Evolutionary conservation across 345 rosid genomes (phyloP).

Genomic region (Populus ilicifolia): DNA sequence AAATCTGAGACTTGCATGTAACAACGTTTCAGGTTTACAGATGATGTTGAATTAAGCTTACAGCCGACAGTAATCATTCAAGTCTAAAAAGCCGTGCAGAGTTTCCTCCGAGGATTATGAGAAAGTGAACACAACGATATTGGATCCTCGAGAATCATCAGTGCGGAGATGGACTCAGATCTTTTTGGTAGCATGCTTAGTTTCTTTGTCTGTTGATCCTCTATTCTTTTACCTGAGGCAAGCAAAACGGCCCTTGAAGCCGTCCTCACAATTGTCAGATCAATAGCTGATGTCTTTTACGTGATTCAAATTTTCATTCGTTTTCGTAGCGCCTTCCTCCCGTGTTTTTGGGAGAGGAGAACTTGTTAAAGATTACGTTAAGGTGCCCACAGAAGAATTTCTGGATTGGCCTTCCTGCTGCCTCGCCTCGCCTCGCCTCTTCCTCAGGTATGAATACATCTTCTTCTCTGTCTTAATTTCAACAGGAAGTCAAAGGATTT

Average conservation of each 20-base stretch:
- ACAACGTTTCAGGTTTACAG: conserved; percentile 44
- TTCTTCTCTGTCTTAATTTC: background rate
- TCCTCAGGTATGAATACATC: conserved; percentile 57
- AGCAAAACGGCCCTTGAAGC: conserved; percentile 37
- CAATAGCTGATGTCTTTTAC: conserved; percentile 73
- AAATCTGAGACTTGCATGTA: background rate
- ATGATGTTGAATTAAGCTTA: conserved; percentile 46
- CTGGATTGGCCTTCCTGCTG: conserved; percentile 73
- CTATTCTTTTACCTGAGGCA: conserved; percentile 47
- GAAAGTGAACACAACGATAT: conserved; percentile 50
- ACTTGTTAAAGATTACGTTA: conserved; percentile 65
- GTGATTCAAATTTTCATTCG: conserved; percentile 59
- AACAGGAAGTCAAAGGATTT: background rate
- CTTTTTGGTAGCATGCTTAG: conserved; percentile 61
- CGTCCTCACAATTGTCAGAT: conserved; percentile 55
- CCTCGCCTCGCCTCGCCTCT: conserved; percentile 49
- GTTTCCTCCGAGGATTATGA: conserved; percentile 77
- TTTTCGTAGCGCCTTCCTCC: conserved; percentile 82
- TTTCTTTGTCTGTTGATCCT: conserved; percentile 81
- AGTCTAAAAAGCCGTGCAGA: conserved; percentile 67
- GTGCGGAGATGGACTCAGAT: conserved; percentile 69
- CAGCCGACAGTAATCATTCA: conserved; percentile 39
- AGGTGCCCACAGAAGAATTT: conserved; percentile 53
- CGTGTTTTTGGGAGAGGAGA: conserved; percentile 91
- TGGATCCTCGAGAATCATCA: conserved; percentile 70